Conservation (phyloP, 1,284 basidiomycete genomes). For the Ustilago xerochloae region DNA sequence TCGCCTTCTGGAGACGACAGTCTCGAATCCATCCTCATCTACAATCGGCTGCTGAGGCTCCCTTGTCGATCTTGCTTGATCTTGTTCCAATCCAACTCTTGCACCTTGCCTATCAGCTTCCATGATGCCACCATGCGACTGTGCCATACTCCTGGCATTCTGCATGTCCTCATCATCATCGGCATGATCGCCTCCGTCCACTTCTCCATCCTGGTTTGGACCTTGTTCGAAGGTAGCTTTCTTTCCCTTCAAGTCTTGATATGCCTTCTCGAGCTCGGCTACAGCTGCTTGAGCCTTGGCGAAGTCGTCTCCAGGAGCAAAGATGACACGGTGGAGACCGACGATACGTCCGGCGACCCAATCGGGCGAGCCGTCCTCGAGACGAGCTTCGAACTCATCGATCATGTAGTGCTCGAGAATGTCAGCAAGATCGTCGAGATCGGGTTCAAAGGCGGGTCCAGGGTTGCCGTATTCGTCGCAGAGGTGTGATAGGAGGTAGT, state of each 20-base stretch:
- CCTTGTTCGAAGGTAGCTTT: constrained; percentile 36
- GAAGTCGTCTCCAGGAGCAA: constrained; percentile 35
- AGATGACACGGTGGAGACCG: constrained; percentile 52
- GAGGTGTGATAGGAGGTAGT: constrained; percentile 61
- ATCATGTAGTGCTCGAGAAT: constrained; percentile 59
- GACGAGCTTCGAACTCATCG: constrained; percentile 62
- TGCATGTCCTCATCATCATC: constrained; percentile 47
- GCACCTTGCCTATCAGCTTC: constrained; percentile 41
- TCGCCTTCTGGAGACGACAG: constrained; percentile 55
- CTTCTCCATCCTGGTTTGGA: constrained; percentile 29
- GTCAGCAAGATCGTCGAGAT: constrained; percentile 63
- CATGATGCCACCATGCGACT: constrained; percentile 36
- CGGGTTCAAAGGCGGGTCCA: constrained; percentile 46
- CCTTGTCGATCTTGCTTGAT: constrained; percentile 14
- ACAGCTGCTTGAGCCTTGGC: constrained; percentile 43
- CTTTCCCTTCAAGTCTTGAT: constrained; percentile 42
- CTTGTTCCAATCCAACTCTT: constrained; percentile 24
- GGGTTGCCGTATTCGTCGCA: constrained; percentile 60
- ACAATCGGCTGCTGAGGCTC: constrained; percentile 47
- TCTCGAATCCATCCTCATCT: constrained; percentile 63
- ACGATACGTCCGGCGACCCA: constrained; percentile 58
- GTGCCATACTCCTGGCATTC: constrained; percentile 34
- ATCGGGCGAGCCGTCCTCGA: constrained; percentile 61
- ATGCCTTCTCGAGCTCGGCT: constrained; percentile 50
- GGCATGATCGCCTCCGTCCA: constrained; percentile 19